phyloP scores from a whole-genome alignment of 2,329 filamentous ascomycete species.

The Lachnellula arida region DNA sequence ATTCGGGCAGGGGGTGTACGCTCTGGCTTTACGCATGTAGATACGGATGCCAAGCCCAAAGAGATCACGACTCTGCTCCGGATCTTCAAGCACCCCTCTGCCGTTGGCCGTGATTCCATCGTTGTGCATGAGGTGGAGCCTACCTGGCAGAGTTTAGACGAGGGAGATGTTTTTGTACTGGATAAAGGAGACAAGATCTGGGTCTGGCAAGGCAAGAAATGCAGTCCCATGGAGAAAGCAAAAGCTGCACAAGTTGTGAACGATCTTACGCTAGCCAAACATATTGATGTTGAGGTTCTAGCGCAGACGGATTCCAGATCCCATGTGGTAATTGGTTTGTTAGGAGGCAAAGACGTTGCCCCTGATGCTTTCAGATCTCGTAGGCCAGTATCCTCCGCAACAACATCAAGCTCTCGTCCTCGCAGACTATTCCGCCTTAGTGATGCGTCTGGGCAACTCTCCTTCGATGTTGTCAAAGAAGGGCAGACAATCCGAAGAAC shows the following conservation, averaged over 20 bases:
- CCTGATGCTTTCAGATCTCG: conserved; percentile 38
- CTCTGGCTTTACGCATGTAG: conserved; percentile 61
- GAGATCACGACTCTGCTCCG: conserved; percentile 52
- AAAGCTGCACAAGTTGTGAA: conserved; percentile 64
- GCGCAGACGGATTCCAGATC: conserved; percentile 55
- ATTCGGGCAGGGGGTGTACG: conserved; percentile 56
- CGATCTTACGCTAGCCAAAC: conserved; percentile 59
- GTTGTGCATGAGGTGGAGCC: conserved; percentile 62
- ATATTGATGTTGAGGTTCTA: conserved; percentile 60
- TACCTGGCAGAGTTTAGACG: conserved; percentile 57
- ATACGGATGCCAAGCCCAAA: conserved; percentile 38
- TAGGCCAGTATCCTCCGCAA: conserved; percentile 37
- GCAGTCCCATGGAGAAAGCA: conserved; percentile 64
- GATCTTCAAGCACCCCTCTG: conserved; percentile 51
- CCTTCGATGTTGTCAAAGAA: conserved; percentile 55
- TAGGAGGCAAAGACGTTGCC: conserved; percentile 44
- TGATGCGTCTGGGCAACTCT: conserved; percentile 53
- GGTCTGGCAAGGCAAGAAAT: conserved; percentile 63
- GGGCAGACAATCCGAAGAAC: conserved; percentile 39
- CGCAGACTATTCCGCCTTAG: conserved; percentile 56
- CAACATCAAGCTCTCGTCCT: conserved; percentile 18
- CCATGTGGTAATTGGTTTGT: conserved; percentile 49
- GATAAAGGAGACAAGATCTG: conserved; percentile 61
- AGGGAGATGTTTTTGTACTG: conserved; percentile 61
- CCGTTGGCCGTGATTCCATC: conserved; percentile 42